Conservation (phyloP, 371 early-diverging fungal genomes). For the Paraphysoderma sedebokerense region DNA sequence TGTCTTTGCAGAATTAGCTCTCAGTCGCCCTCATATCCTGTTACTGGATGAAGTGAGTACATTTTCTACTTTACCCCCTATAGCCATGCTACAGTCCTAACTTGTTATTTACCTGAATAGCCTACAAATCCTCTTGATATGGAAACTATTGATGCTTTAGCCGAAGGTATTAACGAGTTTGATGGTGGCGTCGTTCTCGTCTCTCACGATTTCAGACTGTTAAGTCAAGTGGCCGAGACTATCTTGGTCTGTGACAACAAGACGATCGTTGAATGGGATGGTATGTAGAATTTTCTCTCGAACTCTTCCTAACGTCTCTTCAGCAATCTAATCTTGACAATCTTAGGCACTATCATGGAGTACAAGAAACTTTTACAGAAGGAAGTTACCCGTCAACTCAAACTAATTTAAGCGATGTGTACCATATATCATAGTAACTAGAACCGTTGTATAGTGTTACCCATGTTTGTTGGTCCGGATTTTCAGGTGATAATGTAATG, state of each 20-base stretch:
- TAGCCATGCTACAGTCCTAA: slow-evolving; percentile 18
- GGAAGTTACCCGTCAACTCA: too few relatives aligned
- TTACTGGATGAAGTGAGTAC: slow-evolving; percentile 98
- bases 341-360: too few relatives aligned
- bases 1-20: slow-evolving; percentile 87
- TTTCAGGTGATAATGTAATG: too few relatives aligned
- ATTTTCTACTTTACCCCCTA: too few relatives aligned
- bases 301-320: too few relatives aligned
- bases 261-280: slow-evolving; percentile 39
- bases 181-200: slow-evolving; percentile 96
- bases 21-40: slow-evolving; percentile 78
- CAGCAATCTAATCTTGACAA: too few relatives aligned
- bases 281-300: not conserved
- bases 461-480: too few relatives aligned
- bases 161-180: slow-evolving; percentile 87
- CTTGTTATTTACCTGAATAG: not conserved
- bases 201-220: slow-evolving; percentile 97
- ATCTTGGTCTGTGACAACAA: slow-evolving; percentile 92
- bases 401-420: too few relatives aligned
- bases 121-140: slow-evolving; percentile 75
- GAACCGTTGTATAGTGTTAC: too few relatives aligned
- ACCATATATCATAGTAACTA: too few relatives aligned
- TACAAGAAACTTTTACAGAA: too few relatives aligned
- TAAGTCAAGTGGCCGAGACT: slow-evolving; percentile 86
- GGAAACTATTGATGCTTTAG: slow-evolving; percentile 92